Evolutionary conservation across 2,329 filamentous ascomycete species (phyloP), one percentile per base, ranked within the genome.

Genomic region (Beauveria varroae): DNA sequence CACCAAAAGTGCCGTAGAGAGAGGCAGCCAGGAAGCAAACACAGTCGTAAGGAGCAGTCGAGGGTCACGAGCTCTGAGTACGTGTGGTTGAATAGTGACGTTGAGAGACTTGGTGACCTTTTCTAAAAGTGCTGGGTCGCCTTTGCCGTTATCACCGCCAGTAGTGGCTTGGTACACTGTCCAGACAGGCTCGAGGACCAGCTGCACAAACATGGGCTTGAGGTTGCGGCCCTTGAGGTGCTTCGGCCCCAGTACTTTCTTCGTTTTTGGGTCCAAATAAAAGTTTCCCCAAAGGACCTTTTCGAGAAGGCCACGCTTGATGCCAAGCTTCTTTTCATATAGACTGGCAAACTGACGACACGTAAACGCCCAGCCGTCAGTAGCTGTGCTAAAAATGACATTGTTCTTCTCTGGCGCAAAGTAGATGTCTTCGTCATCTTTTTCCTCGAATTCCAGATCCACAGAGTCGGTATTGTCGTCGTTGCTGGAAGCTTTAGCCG

Each of bases 301-400:
- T 74, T 99, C 93, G 71, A 99, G 83, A 0, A 90, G 76, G 28
- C 86, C 86, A 52, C 93, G 84, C 75, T 96, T 98, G 74, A 98
- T 96, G 16, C 95, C 93, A 7, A 99, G 83, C 74, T 99, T 99
- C 79, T 93, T 96, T 75, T 98, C 93, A 71, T 98, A 99, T 30
- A 98, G 78, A 43, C 85, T 85, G 20, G 95, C 93, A 72, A 99
- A 99, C 69, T 99, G 95, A 56, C 92, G 86, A 55, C 96, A 88
- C 0, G 95, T 99, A 69, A 99, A 99, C 3, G 95, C 95, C 95
- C 95, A 99, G n/a, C 95, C 95, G 71, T 99, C 95, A 61, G 96
- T 89, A 63, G 95, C 95, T 72, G 93, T 98, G 78, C 91, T 92
- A 73, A 99, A 99, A 65, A 99, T 98, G 73, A 99, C 95, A 70